phyloP scores from a whole-genome alignment of 148 eudicot genomes.

The Salicornia ramosissima region DNA sequence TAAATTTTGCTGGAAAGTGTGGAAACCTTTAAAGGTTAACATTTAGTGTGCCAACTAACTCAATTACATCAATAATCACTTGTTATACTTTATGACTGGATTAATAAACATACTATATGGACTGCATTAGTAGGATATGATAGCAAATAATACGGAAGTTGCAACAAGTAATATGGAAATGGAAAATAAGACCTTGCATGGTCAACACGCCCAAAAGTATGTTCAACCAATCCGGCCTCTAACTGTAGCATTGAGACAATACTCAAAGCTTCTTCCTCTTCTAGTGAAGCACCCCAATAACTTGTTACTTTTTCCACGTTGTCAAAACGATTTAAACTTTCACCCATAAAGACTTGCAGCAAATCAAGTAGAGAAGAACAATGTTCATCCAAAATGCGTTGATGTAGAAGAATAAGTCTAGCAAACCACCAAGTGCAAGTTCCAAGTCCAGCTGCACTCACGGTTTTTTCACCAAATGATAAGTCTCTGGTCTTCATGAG shows the following conservation, averaged over 20 bases:
- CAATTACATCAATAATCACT: background rate
- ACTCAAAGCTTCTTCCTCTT: slow-evolving; percentile 51
- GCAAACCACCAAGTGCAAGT: slow-evolving; percentile 87
- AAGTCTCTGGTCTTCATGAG: slow-evolving; percentile 61
- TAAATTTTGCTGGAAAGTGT: no score
- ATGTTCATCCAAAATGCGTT: slow-evolving; percentile 63
- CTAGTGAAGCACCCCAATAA: slow-evolving; percentile 55
- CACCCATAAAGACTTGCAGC: slow-evolving; percentile 59
- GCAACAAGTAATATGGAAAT: background rate
- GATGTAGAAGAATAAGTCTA: slow-evolving; percentile 68
- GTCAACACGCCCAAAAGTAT: slow-evolving; percentile 68
- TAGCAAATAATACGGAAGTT: background rate
- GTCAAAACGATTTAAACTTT: slow-evolving; percentile 53
- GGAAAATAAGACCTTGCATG: slow-evolving; percentile 45
- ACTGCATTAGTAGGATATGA: background rate
- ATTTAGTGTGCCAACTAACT: background rate
- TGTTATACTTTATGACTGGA: background rate
- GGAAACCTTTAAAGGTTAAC: background rate
- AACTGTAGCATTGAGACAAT: slow-evolving; percentile 63
- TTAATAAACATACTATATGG: background rate
- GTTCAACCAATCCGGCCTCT: slow-evolving; percentile 75
- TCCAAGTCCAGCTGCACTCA: slow-evolving; percentile 37
- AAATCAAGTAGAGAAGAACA: slow-evolving; percentile 71
- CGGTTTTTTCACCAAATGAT: slow-evolving; percentile 32
- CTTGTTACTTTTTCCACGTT: slow-evolving; percentile 44